These are phyloP conservation scores for Pichia sp. DNA, from an alignment of 1,139 yeast species.

Conservation along the genomic window DNA sequence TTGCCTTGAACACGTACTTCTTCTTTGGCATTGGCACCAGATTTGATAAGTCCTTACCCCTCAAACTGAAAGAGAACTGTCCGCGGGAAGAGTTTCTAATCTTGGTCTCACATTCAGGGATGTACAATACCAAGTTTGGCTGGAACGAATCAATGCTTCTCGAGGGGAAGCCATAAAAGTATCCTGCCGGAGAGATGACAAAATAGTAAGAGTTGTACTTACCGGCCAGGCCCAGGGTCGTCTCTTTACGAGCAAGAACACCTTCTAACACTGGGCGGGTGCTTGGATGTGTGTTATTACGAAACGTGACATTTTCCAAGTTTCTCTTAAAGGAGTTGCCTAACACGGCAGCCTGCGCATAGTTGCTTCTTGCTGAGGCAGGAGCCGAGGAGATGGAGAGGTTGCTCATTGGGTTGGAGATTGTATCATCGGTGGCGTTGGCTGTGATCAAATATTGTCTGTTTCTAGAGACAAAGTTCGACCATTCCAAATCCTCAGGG, in stretches of 20 bases:
- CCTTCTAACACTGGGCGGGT: slow-evolving; percentile 46
- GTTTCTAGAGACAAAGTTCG: slow-evolving; percentile 35
- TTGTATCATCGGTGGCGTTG: neutral
- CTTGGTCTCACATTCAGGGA: slow-evolving; percentile 44
- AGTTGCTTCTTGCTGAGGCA: slow-evolving; percentile 1
- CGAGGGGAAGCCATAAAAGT: slow-evolving; percentile 43
- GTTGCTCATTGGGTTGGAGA: slow-evolving; percentile 4
- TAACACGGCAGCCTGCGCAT: slow-evolving; percentile 7
- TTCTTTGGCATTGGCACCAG: slow-evolving; percentile 34
- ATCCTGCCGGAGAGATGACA: slow-evolving; percentile 43
- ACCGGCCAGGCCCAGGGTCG: slow-evolving; percentile 36
- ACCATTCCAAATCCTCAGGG: slow-evolving; percentile 42
- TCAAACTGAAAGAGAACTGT: slow-evolving; percentile 39
- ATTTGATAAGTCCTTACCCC: slow-evolving; percentile 41
- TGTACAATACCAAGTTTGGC: slow-evolving; percentile 42
- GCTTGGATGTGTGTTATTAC: slow-evolving; percentile 37
- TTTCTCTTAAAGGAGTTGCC: slow-evolving; percentile 36
- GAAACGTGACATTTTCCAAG: slow-evolving; percentile 35
- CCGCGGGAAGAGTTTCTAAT: slow-evolving; percentile 30
- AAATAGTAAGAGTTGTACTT: slow-evolving; percentile 41
- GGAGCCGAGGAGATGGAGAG: slow-evolving; percentile 8
- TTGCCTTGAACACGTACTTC: slow-evolving; percentile 40
- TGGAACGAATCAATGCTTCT: slow-evolving; percentile 38
- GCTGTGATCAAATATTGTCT: slow-evolving; percentile 31
- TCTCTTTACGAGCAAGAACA: slow-evolving; percentile 40